These are phyloP conservation scores for Cladosporium sp. DNA, from an alignment of 2,329 filamentous ascomycete species.

Conservation along the genomic window DNA sequence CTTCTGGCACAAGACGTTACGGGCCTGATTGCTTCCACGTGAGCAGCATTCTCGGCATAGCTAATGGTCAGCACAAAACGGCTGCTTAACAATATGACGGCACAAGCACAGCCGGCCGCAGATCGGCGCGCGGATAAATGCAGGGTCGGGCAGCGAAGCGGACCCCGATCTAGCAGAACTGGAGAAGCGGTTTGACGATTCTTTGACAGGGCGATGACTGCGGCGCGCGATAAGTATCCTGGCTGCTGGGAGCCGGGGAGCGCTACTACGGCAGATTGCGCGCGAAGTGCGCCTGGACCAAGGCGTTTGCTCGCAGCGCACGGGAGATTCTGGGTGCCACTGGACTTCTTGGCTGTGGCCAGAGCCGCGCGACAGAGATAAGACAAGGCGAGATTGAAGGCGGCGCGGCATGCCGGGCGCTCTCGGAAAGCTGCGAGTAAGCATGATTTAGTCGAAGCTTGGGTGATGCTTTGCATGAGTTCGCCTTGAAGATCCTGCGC, in stretches of 20 bases:
- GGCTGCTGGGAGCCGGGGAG: not conserved
- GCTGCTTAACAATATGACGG: not conserved
- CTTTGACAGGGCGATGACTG: conserved; percentile 1
- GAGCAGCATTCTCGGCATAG: not conserved
- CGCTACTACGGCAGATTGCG: conserved; percentile 3
- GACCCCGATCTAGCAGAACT: not conserved
- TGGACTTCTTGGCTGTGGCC: conserved; percentile 1
- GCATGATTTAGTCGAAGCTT: conserved; percentile 8
- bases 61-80: not conserved
- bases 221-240: not conserved
- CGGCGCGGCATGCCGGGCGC: not conserved
- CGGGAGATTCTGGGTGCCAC: not conserved
- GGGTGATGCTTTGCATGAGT: not conserved
- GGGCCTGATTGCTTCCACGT: not conserved
- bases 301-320: not conserved
- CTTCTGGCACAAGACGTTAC: too few relatives aligned
- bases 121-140: not conserved
- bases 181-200: conserved; percentile 4
- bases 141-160: conserved; percentile 1
- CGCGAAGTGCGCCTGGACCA: not conserved
- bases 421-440: conserved; percentile 1
- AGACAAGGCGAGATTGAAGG: conserved; percentile 7
- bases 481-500: conserved; percentile 8
- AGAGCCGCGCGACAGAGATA: conserved; percentile 2
- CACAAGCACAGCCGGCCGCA: not conserved